Base-by-base conservation (phyloP, 495 filamentous ascomycete species). In the Thozetella sp. region DNA sequence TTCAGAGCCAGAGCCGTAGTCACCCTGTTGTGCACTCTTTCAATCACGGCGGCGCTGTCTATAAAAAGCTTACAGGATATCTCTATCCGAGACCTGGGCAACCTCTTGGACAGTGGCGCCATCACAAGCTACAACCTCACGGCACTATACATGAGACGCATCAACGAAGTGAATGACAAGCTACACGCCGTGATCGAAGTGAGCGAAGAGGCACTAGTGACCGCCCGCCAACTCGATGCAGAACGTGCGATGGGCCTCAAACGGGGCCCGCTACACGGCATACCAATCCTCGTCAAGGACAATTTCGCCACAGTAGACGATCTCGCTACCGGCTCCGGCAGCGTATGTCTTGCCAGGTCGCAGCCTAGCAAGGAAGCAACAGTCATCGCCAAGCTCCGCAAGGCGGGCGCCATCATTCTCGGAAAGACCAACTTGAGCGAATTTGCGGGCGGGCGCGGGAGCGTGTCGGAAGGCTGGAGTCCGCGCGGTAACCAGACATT, bases 301-400 rank as follows among this genome's bases (percentile, higher is more conserved):
- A 91, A 89, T 71, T 88, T 89, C 57, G 88, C 83, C 24, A 85
- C 82, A 2, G 82, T 80, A 56, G 88, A 90, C 55, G 76, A 79
- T 46, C 83, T 90, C 84, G 83, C 86, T 68, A 59, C 48, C 15
- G 25, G 43, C n/a, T 9, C 43, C n/a, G 43, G 43, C n/a, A 48
- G 43, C 20, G 43, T 48, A n/a, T 48, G 43, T 20, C 43, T 48
- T n/a, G 43, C 43, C 43, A 48, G 20, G 43, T 11, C 43, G n/a
- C 6, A 48, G 10, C 60, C 79, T 13, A 64, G 67, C 48, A 25
- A 27, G n/a, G 81, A 84, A 54, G 64, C 79, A 3, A 72, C 68
- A 19, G 63, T 82, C 1, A 73, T 68, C n/a, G 58, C 66, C 4
- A 77, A 74, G 37, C 71, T 84, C 17, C 70, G 80, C 52, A 66